Evolutionary conservation across 257 asterid species (phyloP), one percentile per base, ranked within the genome.

Genomic region (Lycium ferocissimum): DNA sequence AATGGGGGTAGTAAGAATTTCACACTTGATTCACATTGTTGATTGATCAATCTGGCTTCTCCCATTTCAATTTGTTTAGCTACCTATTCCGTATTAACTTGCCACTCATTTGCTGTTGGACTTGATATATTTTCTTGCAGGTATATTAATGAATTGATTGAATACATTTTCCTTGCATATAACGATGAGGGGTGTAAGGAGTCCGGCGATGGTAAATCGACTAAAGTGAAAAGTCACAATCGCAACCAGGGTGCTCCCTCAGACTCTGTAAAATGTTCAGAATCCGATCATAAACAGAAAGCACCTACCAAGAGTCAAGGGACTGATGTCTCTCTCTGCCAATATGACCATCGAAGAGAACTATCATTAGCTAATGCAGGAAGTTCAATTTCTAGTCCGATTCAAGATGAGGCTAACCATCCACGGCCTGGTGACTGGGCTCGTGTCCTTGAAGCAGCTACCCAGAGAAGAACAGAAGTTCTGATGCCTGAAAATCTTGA

Each of bases 401-500:
- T 65, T 61, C 84, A 82, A 85, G 98, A 90, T 84, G 95, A 89
- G 87, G 63, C 86, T 73, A 63, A 71, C 40, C 94, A 85, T 81
- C 82, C 91, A 51, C 92, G 92, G 38, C 88, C 97, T 58, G 95
- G 94, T 86, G 98, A 93, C 79, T 97, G 99, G 99, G 99, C 98
- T 47, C 93, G 94, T 86, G 91, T 71, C 72, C 91, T 94, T 85
- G 98, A 97, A 84, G 99, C 99, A 83, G 98, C 98, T 72, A 94
- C 94, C 71, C 99, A 95, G 92, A 93, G 99, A 92, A 97, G 99
- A 92, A 93, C 96, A 80, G 99, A 97, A 91, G 99, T 97, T 85
- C 94, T 97, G 81, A 94, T 84, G 95, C 99, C 99, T 71, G 99
- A 97, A 90, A 95, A 97, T 90, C 98, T 97, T 86, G 99, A 97